phyloP scores from a whole-genome alignment of 768 basidiomycete genomes.

The Suillus sp. region DNA sequence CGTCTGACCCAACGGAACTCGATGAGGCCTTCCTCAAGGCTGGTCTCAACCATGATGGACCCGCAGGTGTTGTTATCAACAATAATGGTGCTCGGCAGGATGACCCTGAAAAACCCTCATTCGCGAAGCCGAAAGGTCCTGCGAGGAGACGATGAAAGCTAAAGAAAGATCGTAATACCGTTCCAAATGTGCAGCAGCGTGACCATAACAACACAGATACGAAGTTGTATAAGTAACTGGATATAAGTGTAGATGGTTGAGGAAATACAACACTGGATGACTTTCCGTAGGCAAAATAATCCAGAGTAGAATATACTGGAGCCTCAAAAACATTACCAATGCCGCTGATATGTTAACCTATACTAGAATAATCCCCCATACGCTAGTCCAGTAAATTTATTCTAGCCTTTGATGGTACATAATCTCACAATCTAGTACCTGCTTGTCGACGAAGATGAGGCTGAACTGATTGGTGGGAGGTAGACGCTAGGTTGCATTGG shows the following conservation, averaged over 20 bases:
- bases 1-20: conserved; percentile 76
- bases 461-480: no score
- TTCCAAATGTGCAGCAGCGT: background rate
- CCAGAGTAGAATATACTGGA: no score
- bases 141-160: conserved; percentile 47
- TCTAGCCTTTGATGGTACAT: no score
- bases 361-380: no score
- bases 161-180: background rate
- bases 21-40: conserved; percentile 60
- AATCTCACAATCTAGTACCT: no score
- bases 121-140: conserved; percentile 73
- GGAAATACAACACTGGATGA: background rate
- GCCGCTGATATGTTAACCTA: no score
- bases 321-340: no score
- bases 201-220: background rate
- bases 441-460: no score
- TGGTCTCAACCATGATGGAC: conserved; percentile 48
- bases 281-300: no score
- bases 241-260: background rate
- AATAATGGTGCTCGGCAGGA: conserved; percentile 21
- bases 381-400: no score
- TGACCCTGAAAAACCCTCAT: conserved; percentile 42
- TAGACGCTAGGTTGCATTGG: no score
- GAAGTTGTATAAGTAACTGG: background rate
- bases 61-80: conserved; percentile 9